Evolutionary conservation across 306 rosid genomes (phyloP).

Genomic region (Acacia acuminata): DNA sequence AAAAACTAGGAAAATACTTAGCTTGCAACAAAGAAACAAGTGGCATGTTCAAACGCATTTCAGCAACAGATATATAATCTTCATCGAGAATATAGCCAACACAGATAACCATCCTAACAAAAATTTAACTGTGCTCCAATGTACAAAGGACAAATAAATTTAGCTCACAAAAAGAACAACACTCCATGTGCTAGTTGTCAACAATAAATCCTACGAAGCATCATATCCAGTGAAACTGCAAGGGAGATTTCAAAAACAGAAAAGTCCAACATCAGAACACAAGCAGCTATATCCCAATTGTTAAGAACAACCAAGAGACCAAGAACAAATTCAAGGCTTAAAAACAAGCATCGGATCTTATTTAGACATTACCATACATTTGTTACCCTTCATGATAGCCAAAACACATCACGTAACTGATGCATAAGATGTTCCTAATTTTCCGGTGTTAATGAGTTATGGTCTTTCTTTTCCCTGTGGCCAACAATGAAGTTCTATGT

Average conservation of each 20-base stretch:
- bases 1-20: no score
- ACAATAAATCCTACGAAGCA: conserved; percentile 17
- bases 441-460: not conserved
- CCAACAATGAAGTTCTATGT: not conserved
- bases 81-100: conserved; percentile 27
- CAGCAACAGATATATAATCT: conserved; percentile 29
- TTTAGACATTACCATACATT: not conserved
- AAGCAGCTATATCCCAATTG: not conserved
- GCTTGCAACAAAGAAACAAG: no score
- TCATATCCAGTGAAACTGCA: conserved; percentile 35
- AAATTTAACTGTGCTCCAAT: conserved; percentile 6
- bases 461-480: not conserved
- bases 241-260: not conserved
- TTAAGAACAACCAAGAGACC: not conserved
- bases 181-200: conserved; percentile 20
- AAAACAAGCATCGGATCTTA: not conserved
- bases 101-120: conserved; percentile 1
- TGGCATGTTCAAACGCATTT: not conserved
- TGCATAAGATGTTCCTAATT: not conserved
- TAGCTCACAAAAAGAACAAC: conserved; percentile 32
- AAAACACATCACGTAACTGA: not conserved
- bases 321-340: not conserved
- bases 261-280: not conserved
- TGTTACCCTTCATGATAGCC: not conserved
- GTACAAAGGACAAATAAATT: conserved; percentile 4